Percentiles rank a stretch among this genome's conserved stretches.
Conservation (phyloP, 371 early-diverging fungal species). For the Mortierella sp. region DNA sequence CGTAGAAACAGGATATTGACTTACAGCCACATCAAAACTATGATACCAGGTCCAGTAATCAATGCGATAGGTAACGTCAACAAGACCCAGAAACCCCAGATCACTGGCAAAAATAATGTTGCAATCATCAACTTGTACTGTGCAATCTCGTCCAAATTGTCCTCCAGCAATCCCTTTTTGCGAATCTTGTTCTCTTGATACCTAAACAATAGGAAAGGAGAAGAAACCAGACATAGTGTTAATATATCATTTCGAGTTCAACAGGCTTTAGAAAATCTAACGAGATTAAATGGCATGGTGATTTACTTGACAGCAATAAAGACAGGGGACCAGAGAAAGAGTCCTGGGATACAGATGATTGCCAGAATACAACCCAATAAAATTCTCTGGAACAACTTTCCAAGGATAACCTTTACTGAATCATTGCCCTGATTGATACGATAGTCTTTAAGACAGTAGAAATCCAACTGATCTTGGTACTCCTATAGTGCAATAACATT, state of each 20-base stretch:
- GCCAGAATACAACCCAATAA: conserved; percentile 42
- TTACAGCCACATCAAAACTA: conserved; percentile 56
- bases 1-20: too few species aligned
- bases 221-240: not conserved
- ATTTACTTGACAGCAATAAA: conserved; percentile 44
- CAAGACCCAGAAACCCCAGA: conserved; percentile 55
- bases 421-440: conserved; percentile 52
- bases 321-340: conserved; percentile 49
- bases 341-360: conserved; percentile 47
- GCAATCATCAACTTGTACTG: conserved; percentile 57
- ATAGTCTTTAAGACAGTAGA: conserved; percentile 50
- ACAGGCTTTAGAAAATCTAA: not conserved
- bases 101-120: conserved; percentile 48
- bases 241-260: not conserved
- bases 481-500: conserved; percentile 13
- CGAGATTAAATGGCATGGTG: not conserved
- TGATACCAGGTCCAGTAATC: conserved; percentile 45
- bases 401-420: conserved; percentile 22
- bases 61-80: conserved; percentile 47
- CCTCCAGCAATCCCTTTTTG: conserved; percentile 49
- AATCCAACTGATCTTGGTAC: conserved; percentile 55
- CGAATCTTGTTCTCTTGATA: conserved; percentile 50
- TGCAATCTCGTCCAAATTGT: conserved; percentile 57
- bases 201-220: conserved; percentile 10
- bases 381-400: conserved; percentile 37